These are phyloP conservation scores for Suillus tomentosus DNA, from an alignment of 768 basidiomycete species.

Conservation along the genomic window DNA sequence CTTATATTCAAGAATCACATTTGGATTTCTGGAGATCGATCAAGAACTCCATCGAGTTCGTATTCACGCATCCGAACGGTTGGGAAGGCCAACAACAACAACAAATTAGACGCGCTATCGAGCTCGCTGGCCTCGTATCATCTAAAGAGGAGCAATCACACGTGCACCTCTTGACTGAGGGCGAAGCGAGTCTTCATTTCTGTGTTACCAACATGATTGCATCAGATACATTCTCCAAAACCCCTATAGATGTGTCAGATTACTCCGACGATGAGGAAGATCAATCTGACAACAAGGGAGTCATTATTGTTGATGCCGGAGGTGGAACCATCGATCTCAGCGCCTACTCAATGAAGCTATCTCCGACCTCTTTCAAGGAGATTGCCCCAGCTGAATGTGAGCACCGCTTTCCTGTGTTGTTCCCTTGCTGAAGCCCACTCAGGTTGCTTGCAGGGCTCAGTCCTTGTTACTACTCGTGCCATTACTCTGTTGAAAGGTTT, in stretches of 20 bases:
- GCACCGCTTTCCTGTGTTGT: not conserved
- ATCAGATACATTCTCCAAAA: slow-evolving; percentile 25
- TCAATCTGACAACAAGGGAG: slow-evolving; percentile 32
- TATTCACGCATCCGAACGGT: slow-evolving; percentile 34
- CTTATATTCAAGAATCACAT: slow-evolving; percentile 27
- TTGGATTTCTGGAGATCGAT: slow-evolving; percentile 34
- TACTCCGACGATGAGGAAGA: slow-evolving; percentile 6
- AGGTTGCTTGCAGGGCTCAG: slow-evolving; percentile 43
- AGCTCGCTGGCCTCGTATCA: slow-evolving; percentile 26
- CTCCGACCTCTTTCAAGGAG: slow-evolving; percentile 33
- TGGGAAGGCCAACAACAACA: slow-evolving; percentile 34
- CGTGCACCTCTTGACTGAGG: slow-evolving; percentile 30
- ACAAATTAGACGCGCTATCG: slow-evolving; percentile 29
- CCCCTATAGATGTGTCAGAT: slow-evolving; percentile 10
- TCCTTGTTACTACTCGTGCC: slow-evolving; percentile 36
- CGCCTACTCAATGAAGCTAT: slow-evolving; percentile 32
- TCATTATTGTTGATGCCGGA: slow-evolving; percentile 51
- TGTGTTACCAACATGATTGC: slow-evolving; percentile 47
- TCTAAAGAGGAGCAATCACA: slow-evolving; percentile 15
- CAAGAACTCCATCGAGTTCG: slow-evolving; percentile 22
- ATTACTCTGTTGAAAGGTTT: slow-evolving; percentile 30
- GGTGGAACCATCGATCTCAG: slow-evolving; percentile 43
- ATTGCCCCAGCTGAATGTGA: slow-evolving; percentile 36
- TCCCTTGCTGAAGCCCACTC: not conserved
- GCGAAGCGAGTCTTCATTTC: slow-evolving; percentile 30